Percentiles rank a stretch among this genome's conserved stretches.
phyloP scores from a whole-genome alignment of 768 basidiomycete genomes.

The Suillus sp. region DNA sequence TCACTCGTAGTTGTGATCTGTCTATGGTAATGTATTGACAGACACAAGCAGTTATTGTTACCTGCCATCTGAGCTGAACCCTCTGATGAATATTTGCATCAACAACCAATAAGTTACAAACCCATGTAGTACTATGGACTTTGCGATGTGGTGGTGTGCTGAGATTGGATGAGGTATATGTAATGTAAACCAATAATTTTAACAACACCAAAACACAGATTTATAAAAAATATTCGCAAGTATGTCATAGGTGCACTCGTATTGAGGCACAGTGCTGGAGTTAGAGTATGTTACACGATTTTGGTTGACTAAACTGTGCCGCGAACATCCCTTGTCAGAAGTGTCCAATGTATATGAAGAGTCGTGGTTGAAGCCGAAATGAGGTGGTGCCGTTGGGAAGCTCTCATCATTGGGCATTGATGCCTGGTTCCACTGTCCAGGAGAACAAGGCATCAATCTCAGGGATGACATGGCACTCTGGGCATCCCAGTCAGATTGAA shows the following conservation, averaged over 20 bases:
- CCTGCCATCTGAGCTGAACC: too few relatives aligned
- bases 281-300: neutral
- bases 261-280: constrained; percentile 1
- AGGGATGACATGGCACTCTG: constrained; percentile 51
- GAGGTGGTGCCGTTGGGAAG: constrained; percentile 39
- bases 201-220: neutral
- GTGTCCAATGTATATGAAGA: constrained; percentile 47
- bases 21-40: too few relatives aligned
- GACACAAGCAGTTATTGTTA: too few relatives aligned
- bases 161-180: neutral
- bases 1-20: too few relatives aligned
- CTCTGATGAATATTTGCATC: too few relatives aligned
- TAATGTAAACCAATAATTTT: neutral
- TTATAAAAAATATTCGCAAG: neutral
- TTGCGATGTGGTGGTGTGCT: too few relatives aligned
- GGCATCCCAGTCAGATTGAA: constrained; percentile 77
- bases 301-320: constrained; percentile 23
- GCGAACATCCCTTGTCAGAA: constrained; percentile 61
- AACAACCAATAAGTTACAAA: too few relatives aligned
- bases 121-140: too few relatives aligned
- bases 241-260: neutral
- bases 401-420: constrained; percentile 50
- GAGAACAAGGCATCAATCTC: constrained; percentile 52
- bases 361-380: constrained; percentile 30
- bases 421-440: constrained; percentile 65